phyloP scores from a whole-genome alignment of 192 early-diverging fungal species.

The Coemansia sp. region DNA sequence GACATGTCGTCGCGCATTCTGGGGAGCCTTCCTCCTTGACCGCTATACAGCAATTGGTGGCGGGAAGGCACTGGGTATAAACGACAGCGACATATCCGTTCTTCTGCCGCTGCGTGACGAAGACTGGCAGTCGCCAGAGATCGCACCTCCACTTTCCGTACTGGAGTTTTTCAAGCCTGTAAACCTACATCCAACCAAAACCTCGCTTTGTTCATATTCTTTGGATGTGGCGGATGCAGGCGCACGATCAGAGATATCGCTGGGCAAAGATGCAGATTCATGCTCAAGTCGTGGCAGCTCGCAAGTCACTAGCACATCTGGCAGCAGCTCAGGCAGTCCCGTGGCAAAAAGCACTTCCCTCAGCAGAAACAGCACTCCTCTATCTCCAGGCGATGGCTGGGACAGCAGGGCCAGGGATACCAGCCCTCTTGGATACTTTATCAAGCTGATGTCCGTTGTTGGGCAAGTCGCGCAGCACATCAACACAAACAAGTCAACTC shows the following conservation, averaged over 20 bases:
- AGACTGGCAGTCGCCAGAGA: slow-evolving; percentile 31
- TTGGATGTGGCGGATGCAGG: background rate
- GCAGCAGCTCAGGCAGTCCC: slow-evolving; percentile 22
- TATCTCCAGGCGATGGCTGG: slow-evolving; percentile 25
- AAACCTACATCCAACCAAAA: slow-evolving; percentile 5
- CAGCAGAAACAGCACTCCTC: slow-evolving; percentile 27
- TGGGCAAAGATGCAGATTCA: background rate
- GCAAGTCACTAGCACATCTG: background rate
- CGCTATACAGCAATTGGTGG: slow-evolving; percentile 53
- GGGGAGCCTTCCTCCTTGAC: slow-evolving; percentile 49
- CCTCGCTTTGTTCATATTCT: background rate
- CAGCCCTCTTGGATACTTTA: slow-evolving; percentile 40
- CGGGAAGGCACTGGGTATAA: slow-evolving; percentile 54
- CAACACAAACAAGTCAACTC: slow-evolving; percentile 23
- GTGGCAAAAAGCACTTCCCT: slow-evolving; percentile 4
- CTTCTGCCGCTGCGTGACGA: slow-evolving; percentile 43
- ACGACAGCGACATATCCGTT: slow-evolving; percentile 50
- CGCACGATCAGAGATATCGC: background rate
- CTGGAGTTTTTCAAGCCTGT: slow-evolving; percentile 51
- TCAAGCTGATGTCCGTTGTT: slow-evolving; percentile 54
- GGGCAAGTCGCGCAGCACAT: slow-evolving; percentile 53
- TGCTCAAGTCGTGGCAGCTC: background rate
- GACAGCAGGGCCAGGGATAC: slow-evolving; percentile 23
- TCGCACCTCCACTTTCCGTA: slow-evolving; percentile 33
- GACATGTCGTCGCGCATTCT: slow-evolving; percentile 51